phyloP scores from a whole-genome alignment of 2,329 filamentous ascomycete species.

The Aspergillus bombycis region DNA sequence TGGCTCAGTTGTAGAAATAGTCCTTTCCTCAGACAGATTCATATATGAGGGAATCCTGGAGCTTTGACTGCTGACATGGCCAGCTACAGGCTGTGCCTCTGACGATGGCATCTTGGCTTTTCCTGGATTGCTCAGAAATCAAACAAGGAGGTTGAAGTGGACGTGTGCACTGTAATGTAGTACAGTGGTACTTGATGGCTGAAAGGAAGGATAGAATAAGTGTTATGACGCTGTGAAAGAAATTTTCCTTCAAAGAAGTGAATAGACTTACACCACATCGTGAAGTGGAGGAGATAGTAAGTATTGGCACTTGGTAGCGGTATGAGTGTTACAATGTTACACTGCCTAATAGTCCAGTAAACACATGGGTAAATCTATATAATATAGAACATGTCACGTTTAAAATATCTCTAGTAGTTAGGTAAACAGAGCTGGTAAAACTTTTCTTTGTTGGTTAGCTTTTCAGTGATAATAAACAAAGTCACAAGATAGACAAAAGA shows the following conservation, averaged over 20 bases:
- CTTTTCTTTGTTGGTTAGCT: not conserved
- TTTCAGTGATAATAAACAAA: not conserved
- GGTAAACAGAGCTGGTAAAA: not conserved
- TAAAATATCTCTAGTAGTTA: no score
- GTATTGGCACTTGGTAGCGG: not conserved
- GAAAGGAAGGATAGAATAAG: not conserved
- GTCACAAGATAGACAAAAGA: not conserved
- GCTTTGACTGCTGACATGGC: not conserved
- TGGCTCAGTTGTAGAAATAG: not conserved
- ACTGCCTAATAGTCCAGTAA: not conserved
- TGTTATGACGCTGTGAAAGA: not conserved
- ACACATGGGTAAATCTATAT: not conserved
- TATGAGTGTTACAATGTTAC: not conserved
- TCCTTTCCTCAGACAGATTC: not conserved
- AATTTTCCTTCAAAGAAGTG: not conserved
- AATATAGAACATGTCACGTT: not conserved
- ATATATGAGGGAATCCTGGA: not conserved
- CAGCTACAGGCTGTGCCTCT: not conserved
- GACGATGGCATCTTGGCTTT: not conserved
- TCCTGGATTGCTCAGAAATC: not conserved
- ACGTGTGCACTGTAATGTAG: not conserved
- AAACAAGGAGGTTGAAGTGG: not conserved
- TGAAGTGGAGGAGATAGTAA: not conserved
- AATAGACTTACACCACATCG: not conserved
- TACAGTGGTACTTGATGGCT: not conserved